Evolutionary conservation across 805 yeast species (phyloP), one percentile per base, ranked within the genome.

Genomic region (Teunomyces funiuensis): DNA sequence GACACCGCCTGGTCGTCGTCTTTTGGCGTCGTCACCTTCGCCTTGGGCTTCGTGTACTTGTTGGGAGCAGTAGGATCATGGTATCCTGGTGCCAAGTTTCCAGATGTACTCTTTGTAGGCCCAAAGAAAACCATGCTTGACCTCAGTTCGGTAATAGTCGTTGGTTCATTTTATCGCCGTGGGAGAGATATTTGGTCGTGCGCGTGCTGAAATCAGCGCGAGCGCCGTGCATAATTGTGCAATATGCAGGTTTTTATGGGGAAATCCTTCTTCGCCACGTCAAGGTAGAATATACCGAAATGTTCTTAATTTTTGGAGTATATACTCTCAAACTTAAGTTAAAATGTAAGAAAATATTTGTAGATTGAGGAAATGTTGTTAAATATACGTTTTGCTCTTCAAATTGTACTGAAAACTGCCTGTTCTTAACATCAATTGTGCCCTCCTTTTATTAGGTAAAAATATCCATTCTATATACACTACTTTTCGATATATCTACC

Each of bases 401-500:
- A n/a, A n/a, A n/a, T n/a, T n/a, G n/a, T n/a, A n/a, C n/a, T n/a
- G n/a, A n/a, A n/a, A n/a, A n/a, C n/a, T n/a, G n/a, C n/a, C n/a
- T n/a, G n/a, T n/a, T n/a, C n/a, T n/a, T n/a, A n/a, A n/a, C n/a
- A n/a, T n/a, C n/a, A n/a, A n/a, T n/a, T n/a, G n/a, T n/a, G n/a
- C n/a, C n/a, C n/a, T n/a, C n/a, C n/a, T n/a, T n/a, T n/a, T n/a
- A n/a, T n/a, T n/a, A n/a, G n/a, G n/a, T n/a, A n/a, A n/a, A n/a
- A 6, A 22, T 11, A 22, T 22, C 25, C 25, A 22, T 28, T 27
- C 29, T 27, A 27, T 27, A 28, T 28, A 28, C 30, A 28, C 22
- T 31, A 31, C 22, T 19, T 17, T 31, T 31, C 40, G 9, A 33
- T n/a, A 18, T 37, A 45, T 25, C 95, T 67, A 5, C 93, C 93